Base-by-base conservation (phyloP, 2,329 filamentous ascomycete species). In the Sclerotinia sclerotiorum region DNA sequence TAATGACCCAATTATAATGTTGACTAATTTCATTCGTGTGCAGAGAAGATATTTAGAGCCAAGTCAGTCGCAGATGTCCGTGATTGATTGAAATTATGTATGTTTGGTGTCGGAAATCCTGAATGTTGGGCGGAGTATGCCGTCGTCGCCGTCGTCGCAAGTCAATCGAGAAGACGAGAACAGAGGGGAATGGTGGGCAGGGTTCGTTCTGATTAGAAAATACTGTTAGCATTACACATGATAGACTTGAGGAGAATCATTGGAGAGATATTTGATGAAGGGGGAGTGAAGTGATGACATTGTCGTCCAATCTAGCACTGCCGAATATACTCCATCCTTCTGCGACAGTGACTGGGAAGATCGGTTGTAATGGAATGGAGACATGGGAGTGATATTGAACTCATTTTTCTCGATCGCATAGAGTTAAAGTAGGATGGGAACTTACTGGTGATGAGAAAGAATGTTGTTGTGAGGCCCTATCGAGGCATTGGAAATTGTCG, bases 371-470 rank as follows among this genome's bases (percentile, higher is more conserved):
- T 49, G 64, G 63, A 69, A 64, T 65, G 61, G 58, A 63, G 69
- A 65, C 32, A 58, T 13, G 69, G 67, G 29, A 55, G 67, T 61
- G 51, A 63, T 51, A 69, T 64, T 73, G 70, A 55, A 65, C 15
- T 24, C 15, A 68, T 67, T 72, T 66, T 73, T 64, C 74, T 71
- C 72, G 76, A 77, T 78, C 77, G 77, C 77, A 77, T 76, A 76
- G 66, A 52, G 70, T 69, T 21, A 67, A 73, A 68, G 58, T 74
- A 65, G 57, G 69, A 73, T 69, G 57, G 55, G 27, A 70, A 78
- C 77, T 77, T 76, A 78, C 76, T 73, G 69, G 62, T 71, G 70
- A 69, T 73, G 70, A 67, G 72, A 74, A 75, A 70, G 67, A 69
- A 74, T 74, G 73, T 57, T 69, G 74, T 76, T 73, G 74, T 70